These are phyloP conservation scores for Agaricus blazei DNA, from an alignment of 768 basidiomycete genomes.

Conservation along the genomic window DNA sequence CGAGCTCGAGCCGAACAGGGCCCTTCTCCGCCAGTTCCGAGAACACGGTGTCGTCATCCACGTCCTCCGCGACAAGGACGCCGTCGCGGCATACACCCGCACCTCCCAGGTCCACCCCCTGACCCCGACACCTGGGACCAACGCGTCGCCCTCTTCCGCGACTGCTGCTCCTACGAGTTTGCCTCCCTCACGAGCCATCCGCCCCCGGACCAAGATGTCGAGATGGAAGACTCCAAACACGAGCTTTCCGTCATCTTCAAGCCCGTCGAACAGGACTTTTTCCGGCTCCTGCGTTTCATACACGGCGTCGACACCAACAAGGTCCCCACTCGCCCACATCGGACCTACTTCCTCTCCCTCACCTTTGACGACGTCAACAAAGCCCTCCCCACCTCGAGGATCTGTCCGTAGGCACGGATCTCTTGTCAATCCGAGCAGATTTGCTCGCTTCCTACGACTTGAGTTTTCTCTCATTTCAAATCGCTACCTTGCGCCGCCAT, in stretches of 20 bases:
- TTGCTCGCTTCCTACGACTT: conserved; percentile 42
- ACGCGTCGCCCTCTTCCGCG: conserved; percentile 57
- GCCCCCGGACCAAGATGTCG: conserved; percentile 15
- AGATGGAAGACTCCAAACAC: conserved; percentile 12
- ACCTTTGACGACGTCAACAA: conserved; percentile 67
- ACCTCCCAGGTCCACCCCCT: conserved; percentile 56
- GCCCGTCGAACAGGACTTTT: conserved; percentile 45
- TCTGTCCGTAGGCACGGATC: conserved; percentile 63
- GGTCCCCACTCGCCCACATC: conserved; percentile 30
- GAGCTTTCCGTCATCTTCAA: conserved; percentile 19
- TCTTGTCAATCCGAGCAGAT: conserved; percentile 72
- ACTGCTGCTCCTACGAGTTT: conserved; percentile 64
- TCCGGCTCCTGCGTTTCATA: conserved; percentile 68
- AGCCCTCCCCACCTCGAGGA: conserved; percentile 50
- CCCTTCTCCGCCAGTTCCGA: conserved; percentile 47
- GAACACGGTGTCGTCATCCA: conserved; percentile 62
- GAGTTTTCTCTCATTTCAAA: conserved; percentile 58
- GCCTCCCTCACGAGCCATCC: conserved; percentile 45
- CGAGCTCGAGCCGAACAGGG: conserved; percentile 60
- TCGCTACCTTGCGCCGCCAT: conserved; percentile 56
- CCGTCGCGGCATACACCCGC: conserved; percentile 62
- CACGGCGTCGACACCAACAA: conserved; percentile 53
- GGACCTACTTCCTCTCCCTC: conserved; percentile 69
- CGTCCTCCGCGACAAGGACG: conserved; percentile 61
- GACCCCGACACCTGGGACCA: conserved; percentile 61